phyloP scores from a whole-genome alignment of 345 rosid species.

The Pelargonium nanum region DNA sequence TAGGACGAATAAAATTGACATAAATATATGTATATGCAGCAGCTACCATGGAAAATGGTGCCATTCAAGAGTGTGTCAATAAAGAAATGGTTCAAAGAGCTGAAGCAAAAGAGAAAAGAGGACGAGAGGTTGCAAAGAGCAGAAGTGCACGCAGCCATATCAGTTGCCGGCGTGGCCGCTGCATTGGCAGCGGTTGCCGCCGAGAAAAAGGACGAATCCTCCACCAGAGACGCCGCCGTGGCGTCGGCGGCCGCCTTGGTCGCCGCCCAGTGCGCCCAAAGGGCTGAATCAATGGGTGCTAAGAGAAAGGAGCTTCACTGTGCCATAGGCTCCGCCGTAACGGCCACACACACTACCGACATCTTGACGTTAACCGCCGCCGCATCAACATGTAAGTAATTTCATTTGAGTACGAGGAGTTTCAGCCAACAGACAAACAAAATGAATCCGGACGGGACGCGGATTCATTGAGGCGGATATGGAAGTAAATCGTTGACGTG shows the following conservation, averaged over 20 bases:
- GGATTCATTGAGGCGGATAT: too few relatives aligned
- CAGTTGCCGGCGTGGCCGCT: constrained; percentile 83
- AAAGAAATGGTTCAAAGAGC: constrained; percentile 81
- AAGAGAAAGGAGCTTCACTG: constrained; percentile 57
- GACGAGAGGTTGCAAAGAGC: constrained; percentile 67
- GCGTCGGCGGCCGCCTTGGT: constrained; percentile 88
- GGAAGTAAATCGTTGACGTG: too few relatives aligned
- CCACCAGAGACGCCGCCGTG: constrained; percentile 52
- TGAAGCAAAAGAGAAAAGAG: constrained; percentile 66
- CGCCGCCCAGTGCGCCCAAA: constrained; percentile 72
- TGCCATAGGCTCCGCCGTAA: constrained; percentile 65
- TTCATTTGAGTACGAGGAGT: not conserved
- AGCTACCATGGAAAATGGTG: constrained; percentile 64
- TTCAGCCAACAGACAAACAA: not conserved
- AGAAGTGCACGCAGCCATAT: constrained; percentile 81
- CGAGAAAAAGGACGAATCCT: constrained; percentile 23
- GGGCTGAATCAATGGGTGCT: constrained; percentile 86
- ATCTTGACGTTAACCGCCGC: constrained; percentile 84
- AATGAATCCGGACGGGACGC: too few relatives aligned
- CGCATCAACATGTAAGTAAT: constrained; percentile 65
- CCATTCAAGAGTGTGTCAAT: constrained; percentile 41
- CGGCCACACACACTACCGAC: constrained; percentile 56
- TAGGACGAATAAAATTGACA: not conserved
- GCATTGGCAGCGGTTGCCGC: constrained; percentile 76
- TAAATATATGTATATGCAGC: not conserved